Evolutionary conservation across 148 eudicot species (phyloP).

Genomic region (Vaccinium corymbosum): DNA sequence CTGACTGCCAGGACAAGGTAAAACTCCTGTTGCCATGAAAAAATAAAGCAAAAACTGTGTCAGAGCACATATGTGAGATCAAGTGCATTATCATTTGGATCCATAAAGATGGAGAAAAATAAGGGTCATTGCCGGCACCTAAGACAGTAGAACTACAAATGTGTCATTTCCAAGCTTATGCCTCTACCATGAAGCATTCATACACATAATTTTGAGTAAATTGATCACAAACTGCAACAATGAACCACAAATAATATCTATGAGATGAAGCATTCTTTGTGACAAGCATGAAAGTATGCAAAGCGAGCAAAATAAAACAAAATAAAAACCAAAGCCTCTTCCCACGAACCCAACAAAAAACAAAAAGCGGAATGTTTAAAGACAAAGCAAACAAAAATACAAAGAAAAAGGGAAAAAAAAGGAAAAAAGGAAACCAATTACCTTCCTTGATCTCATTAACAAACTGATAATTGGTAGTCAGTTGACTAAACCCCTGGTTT

Average conservation of each 20-base stretch:
- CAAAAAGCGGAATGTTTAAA: neutral
- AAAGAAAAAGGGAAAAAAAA: slow-evolving; percentile 10
- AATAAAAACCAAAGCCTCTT: neutral
- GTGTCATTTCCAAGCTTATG: too few species aligned
- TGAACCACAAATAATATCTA: slow-evolving; percentile 17
- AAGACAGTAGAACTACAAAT: neutral
- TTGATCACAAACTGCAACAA: slow-evolving; percentile 67
- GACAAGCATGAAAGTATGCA: neutral
- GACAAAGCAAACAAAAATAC: slow-evolving; percentile 9
- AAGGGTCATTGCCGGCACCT: neutral
- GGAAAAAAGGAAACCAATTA: neutral
- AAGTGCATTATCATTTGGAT: neutral
- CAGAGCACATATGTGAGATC: neutral
- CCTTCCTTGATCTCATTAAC: neutral
- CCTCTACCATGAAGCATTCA: too few species aligned
- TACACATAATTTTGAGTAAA: slow-evolving; percentile 16
- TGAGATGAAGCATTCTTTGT: slow-evolving; percentile 10
- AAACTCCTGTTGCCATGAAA: neutral
- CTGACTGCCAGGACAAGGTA: neutral
- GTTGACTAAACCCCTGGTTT: neutral
- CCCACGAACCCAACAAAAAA: neutral
- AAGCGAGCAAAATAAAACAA: neutral
- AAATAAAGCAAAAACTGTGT: neutral
- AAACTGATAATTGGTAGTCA: neutral
- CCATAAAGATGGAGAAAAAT: neutral